These are phyloP conservation scores for Corchorus capsularis DNA, from an alignment of 345 rosid genomes.

Conservation along the genomic window DNA sequence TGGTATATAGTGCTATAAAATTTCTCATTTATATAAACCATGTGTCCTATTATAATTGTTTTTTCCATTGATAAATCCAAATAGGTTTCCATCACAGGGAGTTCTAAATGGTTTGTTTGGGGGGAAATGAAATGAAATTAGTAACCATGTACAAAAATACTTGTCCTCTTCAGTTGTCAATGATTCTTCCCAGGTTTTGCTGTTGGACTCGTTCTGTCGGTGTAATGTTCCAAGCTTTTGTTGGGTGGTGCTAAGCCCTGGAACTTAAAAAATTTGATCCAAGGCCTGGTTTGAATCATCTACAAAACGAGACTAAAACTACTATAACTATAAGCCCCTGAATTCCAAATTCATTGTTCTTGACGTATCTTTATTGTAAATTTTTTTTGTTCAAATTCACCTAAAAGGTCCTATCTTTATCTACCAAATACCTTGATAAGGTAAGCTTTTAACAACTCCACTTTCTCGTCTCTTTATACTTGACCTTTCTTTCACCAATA, in stretches of 20 bases:
- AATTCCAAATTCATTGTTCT: too few relatives aligned
- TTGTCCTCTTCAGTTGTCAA: neutral
- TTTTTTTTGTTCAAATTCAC: neutral
- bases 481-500: neutral
- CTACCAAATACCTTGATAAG: neutral
- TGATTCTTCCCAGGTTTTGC: neutral
- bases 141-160: neutral
- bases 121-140: neutral
- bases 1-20: neutral
- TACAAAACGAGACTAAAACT: too few relatives aligned
- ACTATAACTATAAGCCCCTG: too few relatives aligned
- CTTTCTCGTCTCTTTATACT: constrained; percentile 8
- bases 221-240: neutral
- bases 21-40: neutral
- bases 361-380: too few relatives aligned
- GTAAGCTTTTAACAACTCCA: neutral
- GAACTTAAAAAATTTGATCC: too few relatives aligned
- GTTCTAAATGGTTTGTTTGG: neutral
- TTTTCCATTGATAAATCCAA: neutral
- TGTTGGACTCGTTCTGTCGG: neutral
- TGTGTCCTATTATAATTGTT: neutral
- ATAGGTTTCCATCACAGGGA: constrained; percentile 4
- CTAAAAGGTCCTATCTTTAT: neutral
- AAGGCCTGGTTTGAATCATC: too few relatives aligned
- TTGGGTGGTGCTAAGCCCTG: too few relatives aligned